Evolutionary conservation across 2,329 filamentous ascomycete species (phyloP).

Genomic region (Aspergillus alliaceus): DNA sequence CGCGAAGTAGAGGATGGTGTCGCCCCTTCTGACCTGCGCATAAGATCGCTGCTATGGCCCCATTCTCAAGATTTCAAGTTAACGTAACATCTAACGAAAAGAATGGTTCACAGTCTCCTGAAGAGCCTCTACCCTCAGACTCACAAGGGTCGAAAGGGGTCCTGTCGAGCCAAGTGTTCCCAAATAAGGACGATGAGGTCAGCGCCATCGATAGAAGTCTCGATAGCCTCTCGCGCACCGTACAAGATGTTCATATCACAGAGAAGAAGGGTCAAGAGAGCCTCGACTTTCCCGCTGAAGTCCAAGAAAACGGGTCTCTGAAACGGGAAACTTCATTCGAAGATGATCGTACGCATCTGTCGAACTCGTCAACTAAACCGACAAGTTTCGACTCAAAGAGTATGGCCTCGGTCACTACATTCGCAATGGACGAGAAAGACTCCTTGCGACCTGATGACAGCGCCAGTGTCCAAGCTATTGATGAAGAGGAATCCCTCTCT

Average conservation of each 20-base stretch:
- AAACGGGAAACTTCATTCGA: slow-evolving; percentile 41
- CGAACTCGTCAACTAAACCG: slow-evolving; percentile 71
- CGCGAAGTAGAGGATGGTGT: neutral
- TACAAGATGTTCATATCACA: slow-evolving; percentile 35
- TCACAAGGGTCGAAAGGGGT: slow-evolving; percentile 18
- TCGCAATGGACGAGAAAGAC: slow-evolving; percentile 95
- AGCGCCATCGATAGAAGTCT: slow-evolving; percentile 24
- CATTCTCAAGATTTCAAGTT: slow-evolving; percentile 28
- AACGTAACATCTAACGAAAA: slow-evolving; percentile 27
- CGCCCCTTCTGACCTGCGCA: slow-evolving; percentile 20
- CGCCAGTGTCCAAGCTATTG: slow-evolving; percentile 84
- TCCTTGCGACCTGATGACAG: slow-evolving; percentile 93
- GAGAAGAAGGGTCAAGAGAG: slow-evolving; percentile 26
- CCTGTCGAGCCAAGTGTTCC: slow-evolving; percentile 19
- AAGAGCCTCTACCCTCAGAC: slow-evolving; percentile 18
- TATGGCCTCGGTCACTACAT: slow-evolving; percentile 89
- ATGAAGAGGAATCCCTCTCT: slow-evolving; percentile 85
- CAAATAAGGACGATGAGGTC: slow-evolving; percentile 17
- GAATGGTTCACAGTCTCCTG: slow-evolving; percentile 21
- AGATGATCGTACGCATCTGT: slow-evolving; percentile 52
- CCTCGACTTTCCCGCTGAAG: slow-evolving; percentile 28
- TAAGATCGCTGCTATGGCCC: slow-evolving; percentile 47
- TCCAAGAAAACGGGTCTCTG: slow-evolving; percentile 28
- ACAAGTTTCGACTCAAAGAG: slow-evolving; percentile 92
- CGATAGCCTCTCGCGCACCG: slow-evolving; percentile 32